A percentile compares a stretch with the other conserved stretches of the same genome.
phyloP scores from a whole-genome alignment of 169 alveolate species.

The Ichthyophthirius multifiliis region DNA sequence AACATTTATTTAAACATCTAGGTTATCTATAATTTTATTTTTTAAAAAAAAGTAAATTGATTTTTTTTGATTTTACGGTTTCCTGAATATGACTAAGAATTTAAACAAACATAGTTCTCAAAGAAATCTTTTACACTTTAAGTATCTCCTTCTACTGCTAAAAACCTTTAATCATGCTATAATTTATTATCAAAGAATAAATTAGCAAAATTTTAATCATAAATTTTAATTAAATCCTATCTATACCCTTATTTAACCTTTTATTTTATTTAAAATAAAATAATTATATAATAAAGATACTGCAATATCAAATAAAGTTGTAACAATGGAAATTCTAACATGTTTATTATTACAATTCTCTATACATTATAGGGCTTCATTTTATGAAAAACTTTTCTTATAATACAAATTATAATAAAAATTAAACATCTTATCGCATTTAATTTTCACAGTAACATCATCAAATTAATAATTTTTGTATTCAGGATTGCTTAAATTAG shows the following conservation, averaged over 20 bases:
- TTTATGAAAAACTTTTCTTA: neutral
- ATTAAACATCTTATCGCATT: neutral
- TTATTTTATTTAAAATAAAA: neutral
- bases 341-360: neutral
- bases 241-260: neutral
- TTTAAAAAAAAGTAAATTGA: too few species aligned
- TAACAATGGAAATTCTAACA: neutral
- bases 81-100: neutral
- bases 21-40: too few species aligned
- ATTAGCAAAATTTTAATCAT: neutral
- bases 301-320: neutral
- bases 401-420: neutral
- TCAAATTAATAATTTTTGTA: neutral
- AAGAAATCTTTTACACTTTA: neutral
- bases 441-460: neutral
- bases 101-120: neutral
- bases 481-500: neutral
- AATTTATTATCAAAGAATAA: neutral
- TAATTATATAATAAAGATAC: neutral
- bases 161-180: neutral
- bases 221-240: neutral
- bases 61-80: neutral
- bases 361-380: neutral
- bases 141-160: neutral
- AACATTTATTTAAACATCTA: too few species aligned